Evolutionary conservation across 768 basidiomycete species (phyloP), one percentile per base, ranked within the genome.

Genomic region (Trametes cinnabarina): DNA sequence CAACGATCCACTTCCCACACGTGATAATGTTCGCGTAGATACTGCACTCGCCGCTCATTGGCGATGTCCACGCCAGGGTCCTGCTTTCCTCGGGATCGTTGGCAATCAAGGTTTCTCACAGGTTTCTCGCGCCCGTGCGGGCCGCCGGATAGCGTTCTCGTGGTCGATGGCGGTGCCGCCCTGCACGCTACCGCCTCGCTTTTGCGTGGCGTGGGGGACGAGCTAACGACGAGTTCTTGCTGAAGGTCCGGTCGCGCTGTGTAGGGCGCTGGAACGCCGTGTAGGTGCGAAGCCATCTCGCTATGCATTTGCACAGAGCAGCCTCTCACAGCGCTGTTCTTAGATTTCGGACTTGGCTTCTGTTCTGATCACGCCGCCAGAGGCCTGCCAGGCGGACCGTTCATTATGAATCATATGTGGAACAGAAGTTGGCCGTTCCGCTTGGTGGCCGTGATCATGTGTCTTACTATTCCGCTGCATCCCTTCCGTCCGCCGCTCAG

Each of bases 1-100:
- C 44, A 47, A 23, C 46, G 53, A 55, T 55, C 35, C 43, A 11
- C 15, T 26, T n/a, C 25, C 40, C 48, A 50, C 56, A 51, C 56
- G 56, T 57, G 56, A 51, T 55, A 44, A 42, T 50, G n/a, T 49
- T 51, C 56, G 56, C 56, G 49, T 57, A 57, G 48, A 57, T 57
- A 39, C 42, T 25, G 44, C 14, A 46, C 41, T 8, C 44, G 44
- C 23, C 15, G 14, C 37, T 5, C 17, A 15, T 15, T 15, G n/a
- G 43, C 56, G 47, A 10, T 37, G 25, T 47, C 32, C 35, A n/a
- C 43, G 15, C 40, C 41, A 43, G 37, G 35, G 46, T 23, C 26
- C 25, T n/a, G n/a, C n/a, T 22, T 12, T 15, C 56, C 56, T 57
- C 56, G 56, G 56, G 49, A 57, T 57, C 56, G 48, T 49, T 44